Base-by-base conservation (phyloP, 2,329 filamentous ascomycete genomes). In the Alternaria conjuncta region DNA sequence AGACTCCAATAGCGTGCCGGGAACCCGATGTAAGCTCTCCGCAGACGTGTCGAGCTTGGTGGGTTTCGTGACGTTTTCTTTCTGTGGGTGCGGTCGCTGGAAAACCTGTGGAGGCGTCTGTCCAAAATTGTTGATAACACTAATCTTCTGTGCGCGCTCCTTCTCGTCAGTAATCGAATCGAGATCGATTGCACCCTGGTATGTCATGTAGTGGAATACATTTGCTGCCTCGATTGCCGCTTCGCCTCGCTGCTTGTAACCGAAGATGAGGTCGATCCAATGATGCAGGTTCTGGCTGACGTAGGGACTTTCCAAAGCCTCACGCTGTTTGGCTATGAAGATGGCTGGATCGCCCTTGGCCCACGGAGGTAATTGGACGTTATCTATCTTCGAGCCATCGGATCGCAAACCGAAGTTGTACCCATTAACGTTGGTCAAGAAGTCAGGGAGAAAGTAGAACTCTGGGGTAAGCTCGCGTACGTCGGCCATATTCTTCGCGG, bases 21-120 rank as follows among this genome's bases (percentile, higher is more conserved):
- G 92, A 4, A 96, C 86, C 56, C 91, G 89, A 3, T 90, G 92
- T 21, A 99, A 83, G 5, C 89, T 90, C 69, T 93, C 90, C 1
- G 93, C 89, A 1, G 90, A 87, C 0, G 88, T 91, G 78, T 99
- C 95, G 0, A 99, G 84, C 60, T 93, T 87, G 60, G 88, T 88
- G 4, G 86, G 83, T 6, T 88, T 89, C 58, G 89, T 87, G 21
- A 87, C 84, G 5, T 86, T 81, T 60, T 97, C 94, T 13, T 91
- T 88, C n/a, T 87, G 82, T 4, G 92, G 90, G 79, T 99, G 96
- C 12, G 91, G 86, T 62, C 91, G 90, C 47, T 89, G 87, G 78
- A 98, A 99, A 15, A 98, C 91, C 78, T 99, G 96, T 71, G 96
- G 92, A 2, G 96, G 96, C 2, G 96, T 99, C 79, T 99, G 96